Conservation (phyloP, 768 basidiomycete genomes). For the Strobilomyces dryophilus region DNA sequence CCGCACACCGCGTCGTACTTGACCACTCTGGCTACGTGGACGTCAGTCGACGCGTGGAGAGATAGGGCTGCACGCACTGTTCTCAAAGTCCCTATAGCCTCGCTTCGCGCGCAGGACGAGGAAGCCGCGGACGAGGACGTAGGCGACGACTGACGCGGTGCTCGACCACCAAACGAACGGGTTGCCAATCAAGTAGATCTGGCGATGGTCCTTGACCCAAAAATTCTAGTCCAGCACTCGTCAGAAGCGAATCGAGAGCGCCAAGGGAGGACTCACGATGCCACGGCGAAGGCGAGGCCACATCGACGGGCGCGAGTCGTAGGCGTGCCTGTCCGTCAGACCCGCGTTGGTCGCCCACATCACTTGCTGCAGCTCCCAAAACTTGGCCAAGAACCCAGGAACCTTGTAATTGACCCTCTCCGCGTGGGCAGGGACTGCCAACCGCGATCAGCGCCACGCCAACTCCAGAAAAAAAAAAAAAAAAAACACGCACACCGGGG, state of each 20-base stretch:
- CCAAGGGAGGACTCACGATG: conserved; percentile 59
- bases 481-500: conserved; percentile 51
- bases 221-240: conserved; percentile 63
- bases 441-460: not conserved
- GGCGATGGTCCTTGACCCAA: conserved; percentile 95
- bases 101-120: conserved; percentile 87
- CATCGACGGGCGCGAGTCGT: conserved; percentile 85
- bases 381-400: conserved; percentile 90
- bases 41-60: not conserved
- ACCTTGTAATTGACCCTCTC: conserved; percentile 84
- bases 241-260: not conserved
- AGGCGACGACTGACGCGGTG: conserved; percentile 64
- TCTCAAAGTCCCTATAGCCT: conserved; percentile 88
- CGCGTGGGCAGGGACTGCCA: conserved; percentile 63
- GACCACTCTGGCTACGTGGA: conserved; percentile 71
- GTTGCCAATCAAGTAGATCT: conserved; percentile 95
- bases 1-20: conserved; percentile 90
- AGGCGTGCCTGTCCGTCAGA: conserved; percentile 90
- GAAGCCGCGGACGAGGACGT: conserved; percentile 66
- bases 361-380: conserved; percentile 85
- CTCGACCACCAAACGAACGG: conserved; percentile 91
- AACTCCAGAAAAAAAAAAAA: not conserved
- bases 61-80: conserved; percentile 51
- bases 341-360: conserved; percentile 99
- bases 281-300: conserved; percentile 94